Evolutionary conservation across 768 basidiomycete genomes (phyloP), one percentile per base, ranked within the genome.

Genomic region (Leccinum boreale): DNA sequence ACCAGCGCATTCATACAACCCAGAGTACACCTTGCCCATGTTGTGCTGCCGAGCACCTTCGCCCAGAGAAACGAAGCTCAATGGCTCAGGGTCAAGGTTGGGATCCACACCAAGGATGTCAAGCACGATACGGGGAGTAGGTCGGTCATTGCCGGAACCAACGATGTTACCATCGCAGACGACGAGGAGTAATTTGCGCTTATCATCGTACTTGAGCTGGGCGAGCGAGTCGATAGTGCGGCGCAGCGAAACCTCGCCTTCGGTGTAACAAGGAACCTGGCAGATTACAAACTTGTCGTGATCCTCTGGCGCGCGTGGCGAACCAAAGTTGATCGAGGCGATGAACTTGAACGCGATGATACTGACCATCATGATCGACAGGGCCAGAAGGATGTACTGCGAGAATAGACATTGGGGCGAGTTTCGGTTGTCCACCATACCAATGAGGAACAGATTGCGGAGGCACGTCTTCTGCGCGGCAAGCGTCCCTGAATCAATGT

Each of bases 131-230:
- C 93, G 87, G 1, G 96, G 96, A 0, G 96, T 99, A 5, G 95
- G 92, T 23, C 92, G 84, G 74, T 98, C 94, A 73, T 98, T 98
- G 5, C 96, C 95, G 3, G 90, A 90, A 66, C 96, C 96, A 59
- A 98, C 92, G 62, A 98, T 97, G 83, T 94, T 99, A 65, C 96
- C 96, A 72, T 99, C 96, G 68, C 96, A 98, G 66, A 98, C 88
- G 76, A 98, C 78, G 60, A 96, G 81, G 28, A 98, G 78, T 8
- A 98, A 78, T 74, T 98, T 98, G 39, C 96, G 90, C 75, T 98
- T 99, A 78, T 99, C 96, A 67, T 99, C 96, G 66, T 98, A 99
- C 73, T 92, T 95, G 74, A 96, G 80, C 70, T 90, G 85, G 2
- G 96, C 93, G 57, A 99, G 77, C 5, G 94, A 96, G 70, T 98